A percentile compares a stretch with the other conserved stretches of the same genome.
Conservation (phyloP, 495 filamentous ascomycete species). For the Hypoxylon trugodes region DNA sequence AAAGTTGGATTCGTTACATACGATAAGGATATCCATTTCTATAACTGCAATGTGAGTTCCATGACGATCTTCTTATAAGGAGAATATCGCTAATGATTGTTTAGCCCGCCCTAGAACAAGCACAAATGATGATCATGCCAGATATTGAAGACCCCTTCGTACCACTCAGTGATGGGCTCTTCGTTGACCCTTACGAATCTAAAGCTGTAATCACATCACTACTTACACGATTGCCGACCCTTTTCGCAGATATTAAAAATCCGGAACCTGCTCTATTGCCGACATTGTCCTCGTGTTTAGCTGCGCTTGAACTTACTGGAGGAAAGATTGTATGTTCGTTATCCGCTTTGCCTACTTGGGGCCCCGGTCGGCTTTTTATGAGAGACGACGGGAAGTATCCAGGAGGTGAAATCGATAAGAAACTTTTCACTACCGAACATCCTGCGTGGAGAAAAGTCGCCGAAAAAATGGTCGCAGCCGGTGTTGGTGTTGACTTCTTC, state of each 20-base stretch:
- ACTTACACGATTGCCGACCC: slow-evolving; percentile 77
- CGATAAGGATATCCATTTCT: slow-evolving; percentile 96
- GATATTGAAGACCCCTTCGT: slow-evolving; percentile 98
- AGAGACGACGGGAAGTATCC: slow-evolving; percentile 89
- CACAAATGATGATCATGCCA: slow-evolving; percentile 99
- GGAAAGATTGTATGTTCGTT: slow-evolving; percentile 93
- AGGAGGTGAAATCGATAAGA: slow-evolving; percentile 88
- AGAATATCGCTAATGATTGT: slow-evolving; percentile 8
- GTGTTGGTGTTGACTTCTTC: slow-evolving; percentile 93
- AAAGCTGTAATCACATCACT: slow-evolving; percentile 85
- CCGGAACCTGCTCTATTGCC: slow-evolving; percentile 89
- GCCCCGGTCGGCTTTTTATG: slow-evolving; percentile 81
- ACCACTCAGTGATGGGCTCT: slow-evolving; percentile 87
- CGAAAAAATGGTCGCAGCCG: slow-evolving; percentile 86
- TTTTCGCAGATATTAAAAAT: slow-evolving; percentile 87
- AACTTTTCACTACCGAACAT: slow-evolving; percentile 90
- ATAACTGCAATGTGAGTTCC: slow-evolving; percentile 81
- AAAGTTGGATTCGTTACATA: slow-evolving; percentile 96
- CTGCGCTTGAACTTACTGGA: slow-evolving; percentile 82
- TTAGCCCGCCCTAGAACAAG: slow-evolving; percentile 79
- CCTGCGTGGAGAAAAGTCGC: slow-evolving; percentile 82
- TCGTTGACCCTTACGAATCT: slow-evolving; percentile 95
- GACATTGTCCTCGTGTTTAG: slow-evolving; percentile 79
- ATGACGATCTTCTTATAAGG: not conserved
- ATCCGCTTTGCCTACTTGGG: slow-evolving; percentile 84